Base-by-base conservation (phyloP, 345 rosid genomes). In the Salix dunnii region DNA sequence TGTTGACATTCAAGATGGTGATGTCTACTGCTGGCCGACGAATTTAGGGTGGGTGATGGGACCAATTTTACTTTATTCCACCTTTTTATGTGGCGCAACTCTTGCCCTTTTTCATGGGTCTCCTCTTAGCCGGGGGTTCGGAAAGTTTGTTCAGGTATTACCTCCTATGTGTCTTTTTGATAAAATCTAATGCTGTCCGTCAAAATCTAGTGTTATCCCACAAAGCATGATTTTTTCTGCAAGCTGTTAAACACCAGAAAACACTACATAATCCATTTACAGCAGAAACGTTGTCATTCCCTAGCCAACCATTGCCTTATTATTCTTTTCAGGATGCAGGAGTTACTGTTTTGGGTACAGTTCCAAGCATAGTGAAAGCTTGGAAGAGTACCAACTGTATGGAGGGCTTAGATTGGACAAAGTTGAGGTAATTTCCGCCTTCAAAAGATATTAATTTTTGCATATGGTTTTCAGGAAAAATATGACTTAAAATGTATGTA, bases 31-130 rank as follows among this genome's bases (percentile, higher is more conserved):
- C 85, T 94, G 97, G 97, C 97, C 98, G 3, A 94, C 98, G 73
- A 94, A 91, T 83, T 84, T 94, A 75, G 98, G 97, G 58, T 92
- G 98, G 98, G 97, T 92, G 51, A 86, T 94, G 95, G 98, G 97
- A 71, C 95, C 97, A 5, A 81, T 87, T 80, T 18, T 85, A 70
- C 81, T 92, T 7, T 90, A 90, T 80, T 84, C 92, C 8, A 82
- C 89, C 87, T 89, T 94, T 76, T 69, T 94, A 60, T 85, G n/a
- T 38, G 95, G 97, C 77, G 89, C 89, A 71, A 90, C 97, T 23
- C 92, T 94, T 3, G 97, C 93, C 73, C 92, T 94, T 67, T 92
- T 88, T 78, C 89, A 91, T 16, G 97, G 98, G 65, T 92, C 98
- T 82, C 98, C 97, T 53, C 93, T 91, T 12, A 94, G 89, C 67